Conservation (phyloP, 1,284 basidiomycete genomes). For the Bondarzewia mesenterica region DNA sequence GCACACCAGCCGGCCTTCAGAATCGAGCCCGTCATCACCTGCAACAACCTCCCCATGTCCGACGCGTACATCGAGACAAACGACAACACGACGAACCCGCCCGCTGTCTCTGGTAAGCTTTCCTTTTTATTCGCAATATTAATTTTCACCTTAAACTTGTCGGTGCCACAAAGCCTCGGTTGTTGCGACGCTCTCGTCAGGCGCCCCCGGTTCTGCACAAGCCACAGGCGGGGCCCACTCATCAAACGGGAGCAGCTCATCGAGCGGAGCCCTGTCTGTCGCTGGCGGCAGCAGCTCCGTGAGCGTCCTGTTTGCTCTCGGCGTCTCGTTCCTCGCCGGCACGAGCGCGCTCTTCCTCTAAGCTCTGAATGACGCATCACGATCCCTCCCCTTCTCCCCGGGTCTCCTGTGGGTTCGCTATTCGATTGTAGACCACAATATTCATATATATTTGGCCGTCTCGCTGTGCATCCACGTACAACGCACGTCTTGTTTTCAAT, state of each 20-base stretch:
- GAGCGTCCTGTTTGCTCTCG: background rate
- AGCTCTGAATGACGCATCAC: no score
- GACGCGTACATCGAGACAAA: conserved; percentile 69
- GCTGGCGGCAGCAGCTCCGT: background rate
- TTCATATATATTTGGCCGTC: no score
- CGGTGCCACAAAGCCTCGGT: conserved; percentile 19
- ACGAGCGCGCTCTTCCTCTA: conserved; percentile 1
- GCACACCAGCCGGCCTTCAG: conserved; percentile 52
- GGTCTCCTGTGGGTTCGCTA: no score
- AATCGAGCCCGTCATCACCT: conserved; percentile 58
- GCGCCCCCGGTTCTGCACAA: conserved; percentile 27
- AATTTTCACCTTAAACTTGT: background rate
- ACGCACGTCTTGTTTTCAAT: no score
- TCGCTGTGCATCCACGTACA: no score
- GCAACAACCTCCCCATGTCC: conserved; percentile 46
- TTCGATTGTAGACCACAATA: no score
- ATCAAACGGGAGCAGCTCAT: conserved; percentile 2
- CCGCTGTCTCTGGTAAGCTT: conserved; percentile 25
- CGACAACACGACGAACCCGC: conserved; percentile 51
- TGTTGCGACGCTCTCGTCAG: conserved; percentile 24
- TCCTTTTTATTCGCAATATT: background rate
- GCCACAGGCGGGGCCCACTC: conserved; percentile 14
- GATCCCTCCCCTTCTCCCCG: no score
- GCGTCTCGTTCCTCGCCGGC: background rate
- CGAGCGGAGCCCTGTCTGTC: background rate